Percentiles rank a stretch among this genome's conserved stretches.
Evolutionary conservation across 2,329 filamentous ascomycete species (phyloP).

Genomic region (Hirsutella minnesotensis): DNA sequence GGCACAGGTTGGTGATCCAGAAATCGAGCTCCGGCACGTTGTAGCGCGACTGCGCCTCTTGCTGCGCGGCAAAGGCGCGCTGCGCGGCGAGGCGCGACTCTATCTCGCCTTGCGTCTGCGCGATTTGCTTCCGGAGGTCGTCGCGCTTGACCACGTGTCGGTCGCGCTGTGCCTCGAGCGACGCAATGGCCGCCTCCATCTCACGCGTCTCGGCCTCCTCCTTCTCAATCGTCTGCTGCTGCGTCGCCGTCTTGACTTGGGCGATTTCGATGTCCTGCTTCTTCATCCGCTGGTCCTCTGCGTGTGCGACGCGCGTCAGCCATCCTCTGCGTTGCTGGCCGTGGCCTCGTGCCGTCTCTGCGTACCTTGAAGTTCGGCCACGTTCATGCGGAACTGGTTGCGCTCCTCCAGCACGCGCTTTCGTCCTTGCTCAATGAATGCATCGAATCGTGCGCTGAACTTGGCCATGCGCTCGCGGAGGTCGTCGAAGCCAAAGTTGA

Average conservation of each 20-base stretch:
- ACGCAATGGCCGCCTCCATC: slow-evolving; percentile 52
- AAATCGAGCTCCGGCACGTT: slow-evolving; percentile 92
- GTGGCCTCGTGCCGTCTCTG: background rate
- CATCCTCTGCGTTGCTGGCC: background rate
- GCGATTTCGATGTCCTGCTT: slow-evolving; percentile 79
- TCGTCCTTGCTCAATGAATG: slow-evolving; percentile 83
- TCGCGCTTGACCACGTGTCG: slow-evolving; percentile 45
- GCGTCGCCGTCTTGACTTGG: slow-evolving; percentile 55
- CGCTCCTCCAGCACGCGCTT: slow-evolving; percentile 86
- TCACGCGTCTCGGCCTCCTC: slow-evolving; percentile 67
- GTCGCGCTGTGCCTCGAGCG: slow-evolving; percentile 48
- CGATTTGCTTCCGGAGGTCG: slow-evolving; percentile 47
- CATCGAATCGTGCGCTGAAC: slow-evolving; percentile 83
- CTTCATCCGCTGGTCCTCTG: slow-evolving; percentile 87
- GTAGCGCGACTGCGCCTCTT: slow-evolving; percentile 74
- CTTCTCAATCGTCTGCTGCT: slow-evolving; percentile 64
- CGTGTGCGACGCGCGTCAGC: background rate
- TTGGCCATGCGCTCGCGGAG: slow-evolving; percentile 89
- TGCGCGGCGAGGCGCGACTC: slow-evolving; percentile 60
- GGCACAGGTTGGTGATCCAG: slow-evolving; percentile 83
- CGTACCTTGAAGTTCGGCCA: slow-evolving; percentile 80
- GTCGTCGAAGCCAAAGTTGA: slow-evolving; percentile 94
- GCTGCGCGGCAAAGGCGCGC: slow-evolving; percentile 56
- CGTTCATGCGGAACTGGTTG: slow-evolving; percentile 83
- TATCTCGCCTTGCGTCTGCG: slow-evolving; percentile 58